These are phyloP conservation scores for Suillus cothurnatus DNA, from an alignment of 768 basidiomycete genomes.

Conservation along the genomic window DNA sequence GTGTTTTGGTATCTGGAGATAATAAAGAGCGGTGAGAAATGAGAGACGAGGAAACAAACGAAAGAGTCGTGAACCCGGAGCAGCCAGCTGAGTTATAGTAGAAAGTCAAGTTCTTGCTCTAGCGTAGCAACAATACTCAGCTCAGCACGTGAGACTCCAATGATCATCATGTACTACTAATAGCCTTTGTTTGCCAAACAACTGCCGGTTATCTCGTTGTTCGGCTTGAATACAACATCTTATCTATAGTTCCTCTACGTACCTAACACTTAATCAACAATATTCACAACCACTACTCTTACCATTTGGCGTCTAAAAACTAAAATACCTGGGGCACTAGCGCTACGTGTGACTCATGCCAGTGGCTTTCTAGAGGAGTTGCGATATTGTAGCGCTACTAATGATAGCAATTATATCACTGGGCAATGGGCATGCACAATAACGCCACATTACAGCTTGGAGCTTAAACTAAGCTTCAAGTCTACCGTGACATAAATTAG, in stretches of 20 bases:
- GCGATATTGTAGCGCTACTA: not conserved
- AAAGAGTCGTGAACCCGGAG: constrained; percentile 18
- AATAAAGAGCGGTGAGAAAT: constrained; percentile 18
- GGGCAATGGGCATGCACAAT: not conserved
- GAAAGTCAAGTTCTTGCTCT: constrained; percentile 1
- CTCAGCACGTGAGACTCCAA: not conserved
- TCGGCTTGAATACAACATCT: not conserved
- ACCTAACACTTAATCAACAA: not conserved
- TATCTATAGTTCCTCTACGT: not conserved
- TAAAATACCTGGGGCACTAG: not conserved
- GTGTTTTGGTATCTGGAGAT: not conserved
- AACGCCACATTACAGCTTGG: not conserved
- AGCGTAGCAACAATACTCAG: not conserved
- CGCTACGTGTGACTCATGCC: not conserved
- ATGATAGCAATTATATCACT: not conserved
- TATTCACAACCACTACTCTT: not conserved
- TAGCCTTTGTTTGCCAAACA: constrained; percentile 1
- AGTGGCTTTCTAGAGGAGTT: constrained; percentile 1
- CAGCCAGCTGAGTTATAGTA: constrained; percentile 18
- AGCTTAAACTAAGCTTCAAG: not conserved
- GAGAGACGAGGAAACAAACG: constrained; percentile 18
- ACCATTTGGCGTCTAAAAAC: not conserved
- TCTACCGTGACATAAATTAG: not conserved
- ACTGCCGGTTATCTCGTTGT: not conserved
- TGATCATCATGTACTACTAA: too few species aligned